These are phyloP conservation scores for Ceriops zippeliana DNA, from an alignment of 345 rosid genomes.

Conservation along the genomic window DNA sequence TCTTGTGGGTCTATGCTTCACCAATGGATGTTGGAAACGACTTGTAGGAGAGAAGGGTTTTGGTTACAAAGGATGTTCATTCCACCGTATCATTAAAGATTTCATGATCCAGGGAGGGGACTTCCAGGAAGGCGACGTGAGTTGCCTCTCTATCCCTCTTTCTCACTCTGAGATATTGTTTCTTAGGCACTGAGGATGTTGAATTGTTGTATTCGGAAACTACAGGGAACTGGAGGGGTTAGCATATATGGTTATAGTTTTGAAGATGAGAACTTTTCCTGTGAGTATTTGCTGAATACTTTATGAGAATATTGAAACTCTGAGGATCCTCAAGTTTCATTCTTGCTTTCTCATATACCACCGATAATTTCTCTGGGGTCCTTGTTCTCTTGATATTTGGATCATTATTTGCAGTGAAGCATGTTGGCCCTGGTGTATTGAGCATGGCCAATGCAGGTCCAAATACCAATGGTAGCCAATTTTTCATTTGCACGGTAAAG, in stretches of 20 bases:
- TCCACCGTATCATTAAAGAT: conserved; percentile 86
- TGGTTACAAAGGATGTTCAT: conserved; percentile 80
- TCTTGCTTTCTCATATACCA: neutral
- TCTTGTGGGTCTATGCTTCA: conserved; percentile 9
- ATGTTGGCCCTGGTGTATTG: conserved; percentile 77
- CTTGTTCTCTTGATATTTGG: conserved; percentile 11
- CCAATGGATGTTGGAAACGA: neutral
- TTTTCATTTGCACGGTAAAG: conserved; percentile 86
- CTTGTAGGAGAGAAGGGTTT: conserved; percentile 79
- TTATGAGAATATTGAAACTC: neutral
- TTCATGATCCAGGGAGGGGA: conserved; percentile 99
- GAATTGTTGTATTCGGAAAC: conserved; percentile 6
- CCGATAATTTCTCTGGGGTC: neutral
- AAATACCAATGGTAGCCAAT: conserved; percentile 88
- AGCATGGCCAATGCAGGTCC: conserved; percentile 99
- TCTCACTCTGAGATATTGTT: neutral
- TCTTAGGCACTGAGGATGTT: too few species aligned
- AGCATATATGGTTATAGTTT: conserved; percentile 80
- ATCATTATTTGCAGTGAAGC: conserved; percentile 58
- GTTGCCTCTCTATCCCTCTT: conserved; percentile 14
- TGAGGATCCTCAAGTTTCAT: neutral
- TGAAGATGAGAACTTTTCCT: conserved; percentile 70
- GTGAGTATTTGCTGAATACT: conserved; percentile 41
- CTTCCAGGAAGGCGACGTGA: conserved; percentile 75
- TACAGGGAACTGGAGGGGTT: conserved; percentile 88